Evolutionary conservation across 768 basidiomycete genomes (phyloP).

Genomic region (Kockovaella imperatae): DNA sequence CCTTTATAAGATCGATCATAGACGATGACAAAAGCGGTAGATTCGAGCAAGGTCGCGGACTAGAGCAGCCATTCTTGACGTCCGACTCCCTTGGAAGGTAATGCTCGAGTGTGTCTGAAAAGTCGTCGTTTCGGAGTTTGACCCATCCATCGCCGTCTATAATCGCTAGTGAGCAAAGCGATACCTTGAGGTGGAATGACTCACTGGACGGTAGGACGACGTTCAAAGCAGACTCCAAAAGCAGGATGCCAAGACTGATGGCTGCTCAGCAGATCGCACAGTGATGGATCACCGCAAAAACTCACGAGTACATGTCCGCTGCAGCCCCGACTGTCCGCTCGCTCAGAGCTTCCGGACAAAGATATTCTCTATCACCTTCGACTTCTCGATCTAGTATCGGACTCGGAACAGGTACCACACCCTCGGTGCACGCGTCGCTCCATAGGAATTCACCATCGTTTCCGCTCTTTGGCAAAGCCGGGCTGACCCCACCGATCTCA

Average conservation of each 20-base stretch:
- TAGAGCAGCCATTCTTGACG: background rate
- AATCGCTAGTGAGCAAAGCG: background rate
- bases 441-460: conserved; percentile 30
- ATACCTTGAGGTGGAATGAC: background rate
- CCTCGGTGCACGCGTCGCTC: conserved; percentile 2
- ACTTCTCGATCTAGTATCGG: conserved; percentile 47
- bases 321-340: conserved; percentile 74
- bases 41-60: background rate
- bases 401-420: conserved; percentile 14
- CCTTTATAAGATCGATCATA: conserved; percentile 22
- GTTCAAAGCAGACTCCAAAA: conserved; percentile 90
- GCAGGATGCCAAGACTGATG: conserved; percentile 75
- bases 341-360: conserved; percentile 88
- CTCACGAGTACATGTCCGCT: conserved; percentile 93
- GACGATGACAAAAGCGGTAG: conserved; percentile 17
- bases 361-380: conserved; percentile 93
- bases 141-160: conserved; percentile 89
- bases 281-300: conserved; percentile 14
- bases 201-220: conserved; percentile 91
- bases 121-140: conserved; percentile 81
- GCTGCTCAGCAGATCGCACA: conserved; percentile 28
- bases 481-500: conserved; percentile 17
- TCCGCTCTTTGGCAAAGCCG: conserved; percentile 26
- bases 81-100: conserved; percentile 7
- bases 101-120: conserved; percentile 51